Evolutionary conservation across 805 yeast species (phyloP), one percentile per base, ranked within the genome.

Genomic region (Zygosaccharomyces rouxii): DNA sequence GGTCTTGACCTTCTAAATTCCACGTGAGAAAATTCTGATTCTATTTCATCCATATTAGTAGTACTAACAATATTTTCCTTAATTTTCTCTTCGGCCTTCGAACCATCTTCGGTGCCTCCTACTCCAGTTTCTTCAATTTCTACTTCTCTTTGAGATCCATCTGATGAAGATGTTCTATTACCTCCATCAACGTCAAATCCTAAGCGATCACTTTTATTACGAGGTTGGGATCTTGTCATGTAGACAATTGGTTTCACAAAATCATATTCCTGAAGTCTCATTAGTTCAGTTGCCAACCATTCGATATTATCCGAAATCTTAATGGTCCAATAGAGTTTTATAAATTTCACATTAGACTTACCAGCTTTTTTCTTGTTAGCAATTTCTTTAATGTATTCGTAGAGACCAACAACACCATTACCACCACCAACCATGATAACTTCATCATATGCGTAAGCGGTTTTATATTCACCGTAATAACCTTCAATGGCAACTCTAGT

Each of bases 241-340:
- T 85, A 82, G 14, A 58, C 54, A 18, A 55, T 42, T 2, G 59
- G 53, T 37, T 58, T 53, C 16, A 58, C 49, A 38, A 51, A 55
- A 37, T 52, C 52, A 42, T 46, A 53, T 30, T 48, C 31, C 37
- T 55, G 50, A 26, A 60, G 41, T 21, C 35, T 44, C 25, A 47
- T 58, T 37, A 80, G 56, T 55, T 80, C 81, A 3, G 60, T 64
- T 3, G 54, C 43, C 54, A 79, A 79, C 79, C 79, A 79, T 13
- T 56, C 53, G 19, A 86, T 59, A 6, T 82, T 74, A 35, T 68
- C 67, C 50, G 72, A 69, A 31, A 80, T 78, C 47, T 83, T 71
- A 7, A 85, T 71, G 7, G 77, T 73, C 95, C 96, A 88, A 31
- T 77, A 66, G 46, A 86, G 71, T 48, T 77, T 75, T 52, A 26